A percentile compares a stretch with the other conserved stretches of the same genome.
These are phyloP conservation scores for Neopestalotiopsis sp. DNA, from an alignment of 2,329 filamentous ascomycete genomes.

Conservation along the genomic window DNA sequence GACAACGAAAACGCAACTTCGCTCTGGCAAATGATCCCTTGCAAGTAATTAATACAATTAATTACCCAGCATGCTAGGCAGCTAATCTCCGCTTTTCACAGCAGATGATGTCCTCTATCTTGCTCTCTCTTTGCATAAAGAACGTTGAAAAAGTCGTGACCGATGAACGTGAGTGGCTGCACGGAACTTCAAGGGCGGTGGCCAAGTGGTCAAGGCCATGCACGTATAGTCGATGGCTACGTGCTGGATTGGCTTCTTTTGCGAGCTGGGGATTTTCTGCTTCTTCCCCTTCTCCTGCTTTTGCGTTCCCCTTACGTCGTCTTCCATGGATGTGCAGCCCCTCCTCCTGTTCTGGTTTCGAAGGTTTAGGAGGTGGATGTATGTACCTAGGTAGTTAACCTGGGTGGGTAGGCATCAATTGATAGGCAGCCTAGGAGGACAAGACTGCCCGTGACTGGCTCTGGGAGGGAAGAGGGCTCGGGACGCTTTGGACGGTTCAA, in stretches of 20 bases:
- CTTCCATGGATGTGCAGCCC: neutral
- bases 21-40: neutral
- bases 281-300: neutral
- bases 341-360: neutral
- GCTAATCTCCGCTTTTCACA: neutral
- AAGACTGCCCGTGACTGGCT: neutral
- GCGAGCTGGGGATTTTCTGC: conserved; percentile 3
- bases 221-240: neutral
- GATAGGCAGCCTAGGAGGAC: neutral
- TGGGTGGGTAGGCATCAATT: neutral
- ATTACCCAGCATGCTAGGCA: neutral
- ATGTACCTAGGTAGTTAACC: neutral
- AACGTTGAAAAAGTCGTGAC: neutral
- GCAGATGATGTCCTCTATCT: neutral
- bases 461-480: neutral
- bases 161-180: neutral
- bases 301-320: neutral
- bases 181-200: neutral
- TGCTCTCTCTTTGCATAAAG: neutral
- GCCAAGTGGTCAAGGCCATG: neutral
- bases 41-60: neutral
- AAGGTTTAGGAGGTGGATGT: neutral
- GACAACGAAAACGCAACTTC: neutral
- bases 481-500: neutral
- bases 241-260: neutral